Evolutionary conservation across 345 rosid species (phyloP).

Genomic region (Brassica napus): Da-Ae NC_063442.1:2973501-2974000

Average conservation of each 20-base stretch:
- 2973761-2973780: slow-evolving; percentile 11
- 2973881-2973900: neutral
- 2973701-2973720: neutral
- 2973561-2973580: neutral
- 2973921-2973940: neutral
- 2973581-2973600: neutral
- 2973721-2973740: neutral
- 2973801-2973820: neutral
- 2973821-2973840: neutral
- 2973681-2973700: neutral
- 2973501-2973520: neutral
- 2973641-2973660: neutral
- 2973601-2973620: neutral
- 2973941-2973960: neutral
- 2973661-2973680: neutral
- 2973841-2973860: neutral
- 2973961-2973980: neutral
- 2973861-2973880: neutral
- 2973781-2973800: neutral
- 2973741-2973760: neutral
- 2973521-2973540: neutral
- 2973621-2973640: neutral
- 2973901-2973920: neutral
- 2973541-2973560: neutral
- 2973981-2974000: neutral